Evolutionary conservation across 2,329 filamentous ascomycete species (phyloP).

Genomic region (Fusarium anguioides): DNA sequence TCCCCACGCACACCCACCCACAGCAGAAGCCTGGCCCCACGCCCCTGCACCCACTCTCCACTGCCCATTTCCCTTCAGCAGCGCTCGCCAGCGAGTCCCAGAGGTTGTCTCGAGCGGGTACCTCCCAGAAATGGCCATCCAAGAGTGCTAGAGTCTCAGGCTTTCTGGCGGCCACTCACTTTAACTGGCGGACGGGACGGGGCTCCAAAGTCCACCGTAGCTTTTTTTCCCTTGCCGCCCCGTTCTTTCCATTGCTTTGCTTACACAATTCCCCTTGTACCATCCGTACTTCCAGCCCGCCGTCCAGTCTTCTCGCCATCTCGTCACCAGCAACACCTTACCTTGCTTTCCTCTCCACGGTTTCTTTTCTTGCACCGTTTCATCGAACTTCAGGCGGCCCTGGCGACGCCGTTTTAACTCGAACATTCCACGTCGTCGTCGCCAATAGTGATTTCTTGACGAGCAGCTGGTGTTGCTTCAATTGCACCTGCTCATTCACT

Average conservation of each 20-base stretch:
- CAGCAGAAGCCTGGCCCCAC: constrained; percentile 38
- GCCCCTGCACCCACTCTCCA: constrained; percentile 43
- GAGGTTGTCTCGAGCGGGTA: constrained; percentile 36
- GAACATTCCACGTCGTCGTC: constrained; percentile 9
- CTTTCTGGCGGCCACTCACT: constrained; percentile 21
- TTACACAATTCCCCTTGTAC: constrained; percentile 45
- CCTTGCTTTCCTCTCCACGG: constrained; percentile 31
- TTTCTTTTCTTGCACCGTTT: constrained; percentile 33
- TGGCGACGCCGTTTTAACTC: constrained; percentile 37
- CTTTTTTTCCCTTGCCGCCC: constrained; percentile 45
- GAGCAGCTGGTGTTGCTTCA: constrained; percentile 40
- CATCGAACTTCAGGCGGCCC: constrained; percentile 36
- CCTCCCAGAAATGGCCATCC: constrained; percentile 27
- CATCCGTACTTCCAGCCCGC: constrained; percentile 14
- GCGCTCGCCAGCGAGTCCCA: constrained; percentile 37
- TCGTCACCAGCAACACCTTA: constrained; percentile 37
- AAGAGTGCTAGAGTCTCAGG: constrained; percentile 36
- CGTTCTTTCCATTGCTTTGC: constrained; percentile 39
- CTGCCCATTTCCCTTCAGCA: constrained; percentile 45
- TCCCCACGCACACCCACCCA: constrained; percentile 39
- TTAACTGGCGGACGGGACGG: constrained; percentile 36
- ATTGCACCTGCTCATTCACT: constrained; percentile 42
- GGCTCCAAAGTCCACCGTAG: constrained; percentile 46
- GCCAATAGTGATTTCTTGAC: constrained; percentile 24
- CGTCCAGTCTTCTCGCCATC: constrained; percentile 27